Percentiles rank a stretch among this genome's conserved stretches.
phyloP scores from a whole-genome alignment of 1,139 yeast species.

The Diutina siamensis region DNA sequence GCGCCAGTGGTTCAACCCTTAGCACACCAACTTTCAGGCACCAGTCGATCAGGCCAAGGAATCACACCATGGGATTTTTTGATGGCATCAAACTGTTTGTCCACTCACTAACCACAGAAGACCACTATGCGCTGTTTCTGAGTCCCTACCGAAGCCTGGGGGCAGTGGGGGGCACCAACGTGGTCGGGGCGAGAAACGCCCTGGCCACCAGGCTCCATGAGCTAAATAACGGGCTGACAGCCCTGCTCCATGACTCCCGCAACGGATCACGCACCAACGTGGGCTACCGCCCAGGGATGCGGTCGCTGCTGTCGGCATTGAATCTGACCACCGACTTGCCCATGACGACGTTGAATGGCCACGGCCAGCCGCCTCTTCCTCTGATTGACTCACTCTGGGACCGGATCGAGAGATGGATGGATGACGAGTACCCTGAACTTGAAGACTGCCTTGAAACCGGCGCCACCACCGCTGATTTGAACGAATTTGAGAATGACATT shows the following conservation, averaged over 20 bases:
- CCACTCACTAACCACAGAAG: constrained; percentile 53
- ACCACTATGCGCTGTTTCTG: constrained; percentile 51
- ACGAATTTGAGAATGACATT: constrained; percentile 65
- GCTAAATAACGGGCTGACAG: constrained; percentile 30
- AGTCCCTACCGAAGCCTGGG: constrained; percentile 25
- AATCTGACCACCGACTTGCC: constrained; percentile 22
- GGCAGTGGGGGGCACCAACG: constrained; percentile 12
- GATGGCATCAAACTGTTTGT: constrained; percentile 39
- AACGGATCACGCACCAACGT: constrained; percentile 10
- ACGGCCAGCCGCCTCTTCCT: constrained; percentile 61
- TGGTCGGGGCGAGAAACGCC: constrained; percentile 13
- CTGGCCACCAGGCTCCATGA: constrained; percentile 24
- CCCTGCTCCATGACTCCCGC: constrained; percentile 7
- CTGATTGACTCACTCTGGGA: constrained; percentile 63
- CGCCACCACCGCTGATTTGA: constrained; percentile 64
- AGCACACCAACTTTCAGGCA: too few species aligned
- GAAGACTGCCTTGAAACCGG: constrained; percentile 61
- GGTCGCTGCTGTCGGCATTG: constrained; percentile 12
- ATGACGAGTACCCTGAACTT: constrained; percentile 69
- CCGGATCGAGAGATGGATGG: constrained; percentile 63
- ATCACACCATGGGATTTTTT: constrained; percentile 25
- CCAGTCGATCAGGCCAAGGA: too few species aligned
- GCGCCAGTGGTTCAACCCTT: background rate
- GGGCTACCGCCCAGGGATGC: constrained; percentile 12
- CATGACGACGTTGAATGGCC: constrained; percentile 25